These are phyloP conservation scores for Globisporangium heterothallicum DNA, from an alignment of 352 stramenopile species.

Conservation along the genomic window DNA sequence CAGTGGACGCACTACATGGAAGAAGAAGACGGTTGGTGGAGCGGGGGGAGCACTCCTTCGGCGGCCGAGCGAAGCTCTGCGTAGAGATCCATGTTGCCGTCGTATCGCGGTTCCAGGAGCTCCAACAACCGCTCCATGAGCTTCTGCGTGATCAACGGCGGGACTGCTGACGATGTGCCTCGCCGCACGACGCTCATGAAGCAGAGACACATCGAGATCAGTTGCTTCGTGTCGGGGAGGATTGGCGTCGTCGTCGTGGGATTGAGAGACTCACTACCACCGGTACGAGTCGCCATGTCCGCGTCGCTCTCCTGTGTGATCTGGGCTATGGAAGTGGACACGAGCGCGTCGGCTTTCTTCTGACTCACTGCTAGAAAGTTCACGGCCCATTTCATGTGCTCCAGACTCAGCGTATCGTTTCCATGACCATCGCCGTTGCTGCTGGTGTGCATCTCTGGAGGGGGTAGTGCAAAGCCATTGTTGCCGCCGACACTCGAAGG, in stretches of 20 bases:
- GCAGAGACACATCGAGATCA: constrained; percentile 49
- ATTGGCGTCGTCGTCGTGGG: no score
- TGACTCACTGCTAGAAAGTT: constrained; percentile 45
- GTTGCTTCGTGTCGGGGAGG: constrained; percentile 36
- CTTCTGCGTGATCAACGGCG: constrained; percentile 48
- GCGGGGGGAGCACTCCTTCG: constrained; percentile 6
- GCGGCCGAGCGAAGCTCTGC: constrained; percentile 33
- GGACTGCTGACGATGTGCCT: constrained; percentile 19
- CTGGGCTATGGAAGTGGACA: constrained; percentile 8
- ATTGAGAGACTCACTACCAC: no score
- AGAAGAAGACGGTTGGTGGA: background rate
- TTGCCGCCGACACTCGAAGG: background rate
- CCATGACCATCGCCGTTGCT: no score
- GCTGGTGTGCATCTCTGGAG: background rate
- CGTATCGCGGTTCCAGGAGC: constrained; percentile 41
- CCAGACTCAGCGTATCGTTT: constrained; percentile 26
- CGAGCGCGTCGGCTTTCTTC: constrained; percentile 13
- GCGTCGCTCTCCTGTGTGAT: constrained; percentile 5
- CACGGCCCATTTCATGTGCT: constrained; percentile 65
- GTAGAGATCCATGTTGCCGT: constrained; percentile 64
- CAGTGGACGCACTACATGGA: background rate
- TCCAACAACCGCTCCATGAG: constrained; percentile 60
- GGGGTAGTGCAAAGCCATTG: background rate
- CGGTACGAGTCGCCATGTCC: no score
- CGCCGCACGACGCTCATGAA: constrained; percentile 46